These are phyloP conservation scores for Hypocreales sp. DNA, from an alignment of 2,329 filamentous ascomycete species.

Conservation along the genomic window DNA sequence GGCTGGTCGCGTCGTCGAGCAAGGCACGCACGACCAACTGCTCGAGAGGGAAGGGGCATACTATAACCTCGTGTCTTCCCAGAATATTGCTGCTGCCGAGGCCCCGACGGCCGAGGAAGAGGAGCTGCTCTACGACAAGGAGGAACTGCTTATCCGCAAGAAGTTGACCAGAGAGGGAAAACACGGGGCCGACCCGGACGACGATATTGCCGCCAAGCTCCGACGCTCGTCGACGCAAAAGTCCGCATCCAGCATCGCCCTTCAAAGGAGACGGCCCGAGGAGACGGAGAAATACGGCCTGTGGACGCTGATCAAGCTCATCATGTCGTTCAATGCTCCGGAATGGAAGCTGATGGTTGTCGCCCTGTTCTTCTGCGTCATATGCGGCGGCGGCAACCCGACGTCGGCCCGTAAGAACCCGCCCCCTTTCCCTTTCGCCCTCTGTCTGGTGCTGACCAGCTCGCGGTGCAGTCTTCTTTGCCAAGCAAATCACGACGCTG, in stretches of 20 bases:
- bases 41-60: conserved; percentile 60
- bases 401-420: conserved; percentile 20
- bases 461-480: conserved; percentile 70
- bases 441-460: conserved; percentile 2
- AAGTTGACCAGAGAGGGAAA: conserved; percentile 24
- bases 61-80: conserved; percentile 72
- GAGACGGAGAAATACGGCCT: conserved; percentile 46
- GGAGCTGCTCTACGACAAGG: conserved; percentile 29
- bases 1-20: conserved; percentile 73
- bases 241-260: conserved; percentile 54
- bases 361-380: conserved; percentile 57
- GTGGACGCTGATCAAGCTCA: conserved; percentile 64
- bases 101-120: conserved; percentile 35
- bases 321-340: conserved; percentile 60
- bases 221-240: conserved; percentile 37
- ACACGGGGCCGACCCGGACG: conserved; percentile 41
- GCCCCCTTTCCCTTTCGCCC: not conserved
- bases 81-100: conserved; percentile 56
- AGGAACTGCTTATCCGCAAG: conserved; percentile 34
- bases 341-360: conserved; percentile 60
- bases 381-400: conserved; percentile 71
- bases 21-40: conserved; percentile 74
- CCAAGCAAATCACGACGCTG: conserved; percentile 68
- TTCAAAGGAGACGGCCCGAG: conserved; percentile 38
- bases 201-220: conserved; percentile 43